Conservation (phyloP, 2,329 filamentous ascomycete species). For the Apiospora koreana region DNA sequence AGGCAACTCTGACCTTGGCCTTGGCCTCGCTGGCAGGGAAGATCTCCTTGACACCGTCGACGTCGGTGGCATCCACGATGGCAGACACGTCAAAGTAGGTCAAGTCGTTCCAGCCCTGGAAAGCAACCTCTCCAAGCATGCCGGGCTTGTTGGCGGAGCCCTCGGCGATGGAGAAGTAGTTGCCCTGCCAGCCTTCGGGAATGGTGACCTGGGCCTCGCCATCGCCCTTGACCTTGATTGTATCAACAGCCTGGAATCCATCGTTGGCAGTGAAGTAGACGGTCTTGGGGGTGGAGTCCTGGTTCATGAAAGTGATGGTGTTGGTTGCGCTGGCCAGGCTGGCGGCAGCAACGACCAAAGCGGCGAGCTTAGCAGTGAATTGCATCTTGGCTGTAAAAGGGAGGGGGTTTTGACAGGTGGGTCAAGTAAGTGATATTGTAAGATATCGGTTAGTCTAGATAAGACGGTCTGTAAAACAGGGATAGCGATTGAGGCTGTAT, state of each 20-base stretch:
- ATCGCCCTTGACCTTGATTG: conserved; percentile 41
- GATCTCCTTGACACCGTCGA: conserved; percentile 55
- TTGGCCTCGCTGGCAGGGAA: conserved; percentile 41
- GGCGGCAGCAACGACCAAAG: conserved; percentile 42
- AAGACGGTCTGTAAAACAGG: conserved; percentile 16
- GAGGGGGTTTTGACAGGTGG: conserved; percentile 16
- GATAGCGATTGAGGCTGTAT: conserved; percentile 17
- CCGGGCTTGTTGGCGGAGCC: conserved; percentile 44
- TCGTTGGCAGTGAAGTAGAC: conserved; percentile 51
- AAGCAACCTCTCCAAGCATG: conserved; percentile 55
- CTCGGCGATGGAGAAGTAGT: conserved; percentile 51
- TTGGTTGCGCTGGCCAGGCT: conserved; percentile 46
- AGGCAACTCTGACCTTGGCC: conserved; percentile 28
- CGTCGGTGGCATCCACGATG: conserved; percentile 54
- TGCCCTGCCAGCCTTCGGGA: conserved; percentile 48
- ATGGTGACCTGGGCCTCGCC: conserved; percentile 43
- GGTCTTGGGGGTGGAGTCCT: conserved; percentile 52
- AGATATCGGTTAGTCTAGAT: conserved; percentile 16
- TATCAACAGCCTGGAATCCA: conserved; percentile 35
- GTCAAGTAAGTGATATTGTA: conserved; percentile 17
- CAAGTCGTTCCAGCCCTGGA: conserved; percentile 47
- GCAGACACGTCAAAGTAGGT: conserved; percentile 62
- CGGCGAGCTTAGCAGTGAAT: conserved; percentile 48
- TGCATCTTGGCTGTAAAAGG: conserved; percentile 49
- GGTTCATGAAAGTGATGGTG: conserved; percentile 59